Evolutionary conservation across 805 yeast genomes (phyloP).

Genomic region (Kuraishia hungarica): DNA sequence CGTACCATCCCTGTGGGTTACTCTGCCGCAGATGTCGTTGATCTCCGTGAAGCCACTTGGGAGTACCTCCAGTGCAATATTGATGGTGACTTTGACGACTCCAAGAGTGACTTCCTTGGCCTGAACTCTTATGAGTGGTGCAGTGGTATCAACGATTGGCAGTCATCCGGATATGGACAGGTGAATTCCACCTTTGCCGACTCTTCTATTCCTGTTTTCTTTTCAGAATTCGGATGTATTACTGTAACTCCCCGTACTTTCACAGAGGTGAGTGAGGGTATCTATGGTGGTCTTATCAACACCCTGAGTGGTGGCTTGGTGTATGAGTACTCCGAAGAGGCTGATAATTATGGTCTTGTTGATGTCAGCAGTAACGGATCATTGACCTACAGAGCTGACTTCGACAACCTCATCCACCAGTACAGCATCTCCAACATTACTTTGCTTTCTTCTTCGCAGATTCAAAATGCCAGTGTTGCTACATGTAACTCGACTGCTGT

Average conservation of each 20-base stretch:
- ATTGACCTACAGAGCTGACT: constrained; percentile 38
- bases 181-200: constrained; percentile 50
- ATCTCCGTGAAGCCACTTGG: constrained; percentile 65
- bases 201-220: constrained; percentile 58
- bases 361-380: constrained; percentile 35
- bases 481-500: constrained; percentile 33
- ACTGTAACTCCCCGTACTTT: constrained; percentile 70
- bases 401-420: constrained; percentile 36
- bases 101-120: constrained; percentile 86
- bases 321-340: constrained; percentile 67
- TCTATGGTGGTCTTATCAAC: constrained; percentile 56
- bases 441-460: constrained; percentile 25
- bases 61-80: constrained; percentile 77
- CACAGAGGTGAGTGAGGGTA: constrained; percentile 64
- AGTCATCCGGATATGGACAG: constrained; percentile 57
- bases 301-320: constrained; percentile 83
- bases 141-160: constrained; percentile 62
- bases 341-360: constrained; percentile 70
- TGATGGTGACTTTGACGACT: constrained; percentile 45
- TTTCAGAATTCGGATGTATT: constrained; percentile 84
- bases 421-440: constrained; percentile 28
- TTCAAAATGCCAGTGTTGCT: constrained; percentile 19
- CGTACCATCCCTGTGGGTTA: constrained; percentile 91
- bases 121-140: constrained; percentile 96
- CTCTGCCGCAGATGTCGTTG: constrained; percentile 81